Base-by-base conservation (phyloP, 306 rosid genomes). In the Lathyrus oleraceus region DNA sequence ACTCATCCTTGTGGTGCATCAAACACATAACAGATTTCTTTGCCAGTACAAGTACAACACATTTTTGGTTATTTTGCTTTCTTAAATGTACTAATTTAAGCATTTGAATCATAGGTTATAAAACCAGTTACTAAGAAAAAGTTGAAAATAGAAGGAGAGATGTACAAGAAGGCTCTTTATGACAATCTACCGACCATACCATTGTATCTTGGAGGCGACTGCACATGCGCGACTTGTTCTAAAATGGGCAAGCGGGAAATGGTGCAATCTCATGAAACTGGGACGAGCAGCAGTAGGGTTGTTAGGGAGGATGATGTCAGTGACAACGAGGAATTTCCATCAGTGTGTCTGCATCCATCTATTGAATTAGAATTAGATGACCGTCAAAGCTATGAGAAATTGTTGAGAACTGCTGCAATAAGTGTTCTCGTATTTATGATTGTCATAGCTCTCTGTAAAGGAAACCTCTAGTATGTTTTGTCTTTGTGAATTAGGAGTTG, bases 41-140 rank as follows among this genome's bases (percentile, higher is more conserved):
- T 49, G 19, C 30, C 42, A 15, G 27, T 8, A 19, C 32, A 9
- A 15, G 27, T 8, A 19, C 32, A 9, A 9, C 19, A 49, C 57
- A 43, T 43, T 67, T 1, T 48, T 51, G 49, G 63, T 69, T 57
- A 17, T 39, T 56, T 16, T 13, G 13, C 64, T 63, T 65, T 19
- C 28, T 47, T 70, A 15, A 39, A 43, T 66, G 48, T 40, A 63
- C 74, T 73, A 77, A 72, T 47, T 20, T n/a, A 51, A 65, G 67
- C 40, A 32, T 64, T 59, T 76, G 72, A 45, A 28, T 70, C 58
- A 38, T 79, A 91, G 99, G 87, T 94, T 79, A 54, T 94, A 79
- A 91, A 82, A 81, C 97, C 96, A 11, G 47, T 47, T 6, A 91
- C 99, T 3, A 84, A 81, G 72, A 80, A 88, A 68, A 94, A 94